Evolutionary conservation across 306 rosid species (phyloP).

Genomic region (Glycine tomentella): DNA sequence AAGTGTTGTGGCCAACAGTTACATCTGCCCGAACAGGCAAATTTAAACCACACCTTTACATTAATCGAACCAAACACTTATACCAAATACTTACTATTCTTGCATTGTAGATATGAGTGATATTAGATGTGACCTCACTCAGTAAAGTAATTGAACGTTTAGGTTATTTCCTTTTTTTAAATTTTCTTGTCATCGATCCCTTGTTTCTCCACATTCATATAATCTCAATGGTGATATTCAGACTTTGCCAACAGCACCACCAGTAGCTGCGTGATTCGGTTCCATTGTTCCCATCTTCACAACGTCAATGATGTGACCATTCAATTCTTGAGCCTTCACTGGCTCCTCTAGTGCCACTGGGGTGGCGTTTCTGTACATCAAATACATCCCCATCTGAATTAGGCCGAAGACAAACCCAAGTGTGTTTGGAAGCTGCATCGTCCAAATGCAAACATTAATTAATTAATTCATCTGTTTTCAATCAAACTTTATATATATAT

Average conservation of each 20-base stretch:
- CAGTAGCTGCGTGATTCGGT: not conserved
- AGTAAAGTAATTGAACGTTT: constrained; percentile 38
- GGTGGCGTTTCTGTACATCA: constrained; percentile 71
- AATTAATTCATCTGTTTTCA: not conserved
- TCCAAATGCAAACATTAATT: constrained; percentile 23
- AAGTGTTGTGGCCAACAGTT: constrained; percentile 23
- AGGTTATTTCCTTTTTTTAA: constrained; percentile 34
- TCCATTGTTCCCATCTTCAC: constrained; percentile 54
- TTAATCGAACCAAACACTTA: constrained; percentile 42
- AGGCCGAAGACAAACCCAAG: constrained; percentile 86
- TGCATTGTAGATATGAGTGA: constrained; percentile 44
- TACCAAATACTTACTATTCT: constrained; percentile 24
- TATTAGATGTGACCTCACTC: constrained; percentile 25
- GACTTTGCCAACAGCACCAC: constrained; percentile 43
- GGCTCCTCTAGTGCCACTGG: constrained; percentile 51
- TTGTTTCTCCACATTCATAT: constrained; percentile 27
- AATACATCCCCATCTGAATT: constrained; percentile 78
- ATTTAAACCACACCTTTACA: constrained; percentile 54
- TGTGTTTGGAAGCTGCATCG: constrained; percentile 78
- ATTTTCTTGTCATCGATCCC: constrained; percentile 6
- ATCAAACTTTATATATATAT: too few species aligned
- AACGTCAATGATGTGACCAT: constrained; percentile 66
- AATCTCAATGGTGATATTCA: constrained; percentile 9
- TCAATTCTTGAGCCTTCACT: constrained; percentile 61
- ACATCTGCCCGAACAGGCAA: constrained; percentile 40